A percentile compares a stretch with the other conserved stretches of the same genome.
These are phyloP conservation scores for Globisporangium okanoganense DNA, from an alignment of 352 stramenopile species.

Conservation along the genomic window DNA sequence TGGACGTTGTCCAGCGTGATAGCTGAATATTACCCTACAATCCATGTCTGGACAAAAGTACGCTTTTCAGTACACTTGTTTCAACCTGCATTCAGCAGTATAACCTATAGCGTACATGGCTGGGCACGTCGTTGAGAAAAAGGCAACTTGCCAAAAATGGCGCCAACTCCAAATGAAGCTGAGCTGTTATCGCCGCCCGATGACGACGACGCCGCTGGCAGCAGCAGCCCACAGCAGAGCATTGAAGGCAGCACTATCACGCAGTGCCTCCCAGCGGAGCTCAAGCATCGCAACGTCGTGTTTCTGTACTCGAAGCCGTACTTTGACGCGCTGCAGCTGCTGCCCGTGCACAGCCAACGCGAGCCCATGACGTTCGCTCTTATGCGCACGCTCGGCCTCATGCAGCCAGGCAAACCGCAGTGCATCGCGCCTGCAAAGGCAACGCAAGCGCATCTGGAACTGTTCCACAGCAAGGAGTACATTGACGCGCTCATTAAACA, in stretches of 20 bases:
- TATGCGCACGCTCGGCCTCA: conserved; percentile 20
- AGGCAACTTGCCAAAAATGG: not conserved
- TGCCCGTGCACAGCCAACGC: conserved; percentile 34
- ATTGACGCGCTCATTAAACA: conserved; percentile 22
- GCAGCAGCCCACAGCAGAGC: not conserved
- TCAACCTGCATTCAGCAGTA: too few species aligned
- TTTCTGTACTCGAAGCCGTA: conserved; percentile 19
- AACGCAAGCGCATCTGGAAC: conserved; percentile 22
- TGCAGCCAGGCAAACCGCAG: conserved; percentile 21
- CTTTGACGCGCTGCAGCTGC: conserved; percentile 22
- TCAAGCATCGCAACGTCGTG: conserved; percentile 1
- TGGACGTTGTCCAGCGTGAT: too few species aligned
- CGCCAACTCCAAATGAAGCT: not conserved
- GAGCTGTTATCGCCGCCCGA: not conserved
- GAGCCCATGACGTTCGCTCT: conserved; percentile 46
- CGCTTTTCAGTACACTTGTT: too few species aligned
- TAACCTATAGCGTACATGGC: too few species aligned
- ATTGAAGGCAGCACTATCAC: not conserved
- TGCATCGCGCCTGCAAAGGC: conserved; percentile 31
- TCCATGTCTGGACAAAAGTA: too few species aligned
- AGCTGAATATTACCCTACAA: too few species aligned
- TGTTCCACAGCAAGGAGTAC: conserved; percentile 38
- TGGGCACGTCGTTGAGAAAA: too few species aligned
- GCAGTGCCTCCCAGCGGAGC: too few species aligned
- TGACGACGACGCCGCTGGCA: not conserved